Conservation (phyloP, 441 rosid genomes). For the Melastoma candidum region DNA sequence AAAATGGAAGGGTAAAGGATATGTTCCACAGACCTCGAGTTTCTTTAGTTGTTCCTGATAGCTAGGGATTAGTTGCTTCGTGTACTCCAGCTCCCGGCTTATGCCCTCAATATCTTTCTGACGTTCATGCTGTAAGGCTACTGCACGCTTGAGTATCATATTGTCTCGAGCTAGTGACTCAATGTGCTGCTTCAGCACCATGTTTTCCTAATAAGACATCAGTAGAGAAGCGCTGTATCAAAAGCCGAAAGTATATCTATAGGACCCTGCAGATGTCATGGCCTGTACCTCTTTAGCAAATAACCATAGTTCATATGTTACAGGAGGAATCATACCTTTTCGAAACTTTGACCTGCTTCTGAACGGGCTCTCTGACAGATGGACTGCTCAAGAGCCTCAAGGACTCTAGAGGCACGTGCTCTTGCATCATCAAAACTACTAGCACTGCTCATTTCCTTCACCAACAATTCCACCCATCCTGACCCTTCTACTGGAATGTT, state of each 20-base stretch:
- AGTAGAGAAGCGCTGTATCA: too few relatives aligned
- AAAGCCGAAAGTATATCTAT: too few relatives aligned
- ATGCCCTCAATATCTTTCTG: conserved; percentile 39
- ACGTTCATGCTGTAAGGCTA: conserved; percentile 66
- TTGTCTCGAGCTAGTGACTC: conserved; percentile 41
- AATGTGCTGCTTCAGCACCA: conserved; percentile 32
- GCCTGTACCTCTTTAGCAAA: not conserved
- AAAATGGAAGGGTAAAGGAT: not conserved
- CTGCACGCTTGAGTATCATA: conserved; percentile 63
- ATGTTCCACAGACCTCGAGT: conserved; percentile 36
- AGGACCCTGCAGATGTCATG: not conserved
- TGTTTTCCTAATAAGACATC: conserved; percentile 24
- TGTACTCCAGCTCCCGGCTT: conserved; percentile 35
- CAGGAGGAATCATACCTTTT: conserved; percentile 27
- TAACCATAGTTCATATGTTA: conserved; percentile 1
- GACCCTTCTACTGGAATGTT: conserved; percentile 45
- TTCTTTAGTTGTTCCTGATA: conserved; percentile 54
- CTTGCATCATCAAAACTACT: conserved; percentile 60
- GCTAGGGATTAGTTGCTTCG: conserved; percentile 47
- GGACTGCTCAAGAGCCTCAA: conserved; percentile 45
- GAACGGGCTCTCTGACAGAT: conserved; percentile 28
- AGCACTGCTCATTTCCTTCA: conserved; percentile 55
- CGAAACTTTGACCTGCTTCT: conserved; percentile 27
- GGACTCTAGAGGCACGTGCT: conserved; percentile 49
- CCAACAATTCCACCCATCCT: conserved; percentile 75